Evolutionary conservation across 1,139 yeast genomes (phyloP).

Genomic region (Geotrichum citri-aurantii): DNA sequence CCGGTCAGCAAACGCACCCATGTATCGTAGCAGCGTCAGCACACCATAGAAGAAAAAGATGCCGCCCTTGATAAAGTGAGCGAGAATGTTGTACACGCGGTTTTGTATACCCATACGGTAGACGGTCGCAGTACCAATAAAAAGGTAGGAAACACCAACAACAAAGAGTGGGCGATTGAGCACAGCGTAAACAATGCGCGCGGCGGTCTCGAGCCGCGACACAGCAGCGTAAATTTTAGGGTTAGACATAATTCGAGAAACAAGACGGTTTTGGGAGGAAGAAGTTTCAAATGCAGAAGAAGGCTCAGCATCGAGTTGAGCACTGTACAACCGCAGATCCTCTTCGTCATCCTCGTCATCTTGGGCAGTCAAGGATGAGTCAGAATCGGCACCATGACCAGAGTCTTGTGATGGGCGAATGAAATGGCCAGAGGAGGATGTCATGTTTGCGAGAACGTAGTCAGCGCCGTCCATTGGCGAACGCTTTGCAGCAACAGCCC

Average conservation of each 20-base stretch:
- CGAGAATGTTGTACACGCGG: slow-evolving; percentile 71
- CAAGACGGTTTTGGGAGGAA: slow-evolving; percentile 22
- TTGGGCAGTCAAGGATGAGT: slow-evolving; percentile 14
- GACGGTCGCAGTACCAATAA: slow-evolving; percentile 75
- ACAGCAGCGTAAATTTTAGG: slow-evolving; percentile 35
- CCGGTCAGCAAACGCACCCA: slow-evolving; percentile 65
- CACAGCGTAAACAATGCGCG: slow-evolving; percentile 43
- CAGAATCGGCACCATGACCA: slow-evolving; percentile 23
- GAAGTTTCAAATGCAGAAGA: background rate
- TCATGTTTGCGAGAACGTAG: slow-evolving; percentile 27
- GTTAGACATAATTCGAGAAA: slow-evolving; percentile 27
- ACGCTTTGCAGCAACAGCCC: slow-evolving; percentile 33
- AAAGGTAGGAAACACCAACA: slow-evolving; percentile 53
- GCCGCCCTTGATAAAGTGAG: slow-evolving; percentile 95
- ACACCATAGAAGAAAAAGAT: slow-evolving; percentile 75
- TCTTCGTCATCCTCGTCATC: slow-evolving; percentile 11
- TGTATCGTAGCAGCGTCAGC: slow-evolving; percentile 71
- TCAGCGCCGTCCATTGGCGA: slow-evolving; percentile 37
- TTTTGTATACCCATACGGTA: slow-evolving; percentile 60
- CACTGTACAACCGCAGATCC: slow-evolving; percentile 1
- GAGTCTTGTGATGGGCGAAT: slow-evolving; percentile 27
- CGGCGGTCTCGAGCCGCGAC: slow-evolving; percentile 37
- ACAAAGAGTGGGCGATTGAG: slow-evolving; percentile 64
- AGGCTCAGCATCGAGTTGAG: slow-evolving; percentile 5
- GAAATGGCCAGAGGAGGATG: slow-evolving; percentile 11